These are phyloP conservation scores for Citrus australasica DNA, from an alignment of 345 rosid genomes.

Conservation along the genomic window DNA sequence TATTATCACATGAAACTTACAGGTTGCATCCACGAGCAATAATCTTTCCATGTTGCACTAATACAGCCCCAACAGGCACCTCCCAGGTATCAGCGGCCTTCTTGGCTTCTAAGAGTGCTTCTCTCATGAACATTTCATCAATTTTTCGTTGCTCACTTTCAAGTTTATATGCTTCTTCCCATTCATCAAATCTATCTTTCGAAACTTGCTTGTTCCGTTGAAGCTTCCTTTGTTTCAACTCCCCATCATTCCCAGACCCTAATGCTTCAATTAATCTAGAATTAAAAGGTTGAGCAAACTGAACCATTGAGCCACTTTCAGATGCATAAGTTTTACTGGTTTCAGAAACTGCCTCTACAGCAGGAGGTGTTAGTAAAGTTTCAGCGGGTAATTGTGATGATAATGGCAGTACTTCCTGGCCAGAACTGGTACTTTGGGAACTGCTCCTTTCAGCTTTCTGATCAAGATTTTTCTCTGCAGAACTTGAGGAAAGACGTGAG, in stretches of 20 bases:
- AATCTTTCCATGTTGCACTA: constrained; percentile 85
- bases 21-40: constrained; percentile 90
- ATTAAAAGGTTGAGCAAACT: constrained; percentile 33
- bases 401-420: constrained; percentile 28
- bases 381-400: constrained; percentile 35
- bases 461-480: constrained; percentile 31
- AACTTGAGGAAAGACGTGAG: constrained; percentile 39
- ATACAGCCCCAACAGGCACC: constrained; percentile 95
- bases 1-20: constrained; percentile 44
- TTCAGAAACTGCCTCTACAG: constrained; percentile 35
- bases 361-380: constrained; percentile 26
- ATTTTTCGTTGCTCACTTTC: constrained; percentile 65
- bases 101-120: constrained; percentile 86
- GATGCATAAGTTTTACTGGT: constrained; percentile 29
- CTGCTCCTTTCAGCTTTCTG: constrained; percentile 28
- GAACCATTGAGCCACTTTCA: constrained; percentile 35
- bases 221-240: constrained; percentile 59
- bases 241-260: constrained; percentile 34
- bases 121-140: constrained; percentile 94
- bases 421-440: constrained; percentile 26
- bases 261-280: constrained; percentile 37
- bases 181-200: constrained; percentile 82
- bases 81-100: constrained; percentile 98
- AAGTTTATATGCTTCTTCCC: constrained; percentile 87
- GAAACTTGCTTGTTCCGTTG: constrained; percentile 66